Percentiles rank a stretch among this genome's conserved stretches.
Conservation (phyloP, 306 rosid genomes). For the Astragalus glycyphyllos region DNA sequence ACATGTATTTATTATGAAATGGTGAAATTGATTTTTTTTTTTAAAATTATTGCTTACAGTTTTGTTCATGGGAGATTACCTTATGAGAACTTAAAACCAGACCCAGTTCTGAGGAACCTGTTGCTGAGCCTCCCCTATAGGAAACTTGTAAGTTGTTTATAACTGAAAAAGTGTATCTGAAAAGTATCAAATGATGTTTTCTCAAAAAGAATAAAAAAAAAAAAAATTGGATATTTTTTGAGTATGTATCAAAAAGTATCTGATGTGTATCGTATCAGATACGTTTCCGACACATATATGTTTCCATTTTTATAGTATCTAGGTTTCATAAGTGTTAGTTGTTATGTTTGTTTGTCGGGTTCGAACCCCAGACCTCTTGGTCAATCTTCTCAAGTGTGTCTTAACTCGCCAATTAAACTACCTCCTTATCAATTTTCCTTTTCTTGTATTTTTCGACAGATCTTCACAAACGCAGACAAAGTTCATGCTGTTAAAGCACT, state of each 20-base stretch:
- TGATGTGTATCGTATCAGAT: too few relatives aligned
- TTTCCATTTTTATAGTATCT: too few relatives aligned
- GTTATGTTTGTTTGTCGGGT: too few relatives aligned
- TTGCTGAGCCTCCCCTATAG: constrained; percentile 76
- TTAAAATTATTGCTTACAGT: constrained; percentile 43
- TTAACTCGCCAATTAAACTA: too few relatives aligned
- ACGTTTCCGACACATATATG: too few relatives aligned
- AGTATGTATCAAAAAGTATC: too few relatives aligned
- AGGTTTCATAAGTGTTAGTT: too few relatives aligned
- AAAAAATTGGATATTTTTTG: too few relatives aligned
- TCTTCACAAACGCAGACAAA: constrained; percentile 93
- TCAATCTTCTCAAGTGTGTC: too few relatives aligned
- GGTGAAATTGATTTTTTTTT: constrained; percentile 1
- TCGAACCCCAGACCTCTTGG: too few relatives aligned
- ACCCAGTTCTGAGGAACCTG: constrained; percentile 77
- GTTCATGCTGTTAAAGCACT: constrained; percentile 79
- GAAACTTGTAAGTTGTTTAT: constrained; percentile 73
- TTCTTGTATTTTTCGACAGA: constrained; percentile 50
- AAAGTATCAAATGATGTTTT: too few relatives aligned
- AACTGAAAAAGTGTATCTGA: background rate
- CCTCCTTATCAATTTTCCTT: background rate
- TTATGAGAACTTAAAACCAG: constrained; percentile 85
- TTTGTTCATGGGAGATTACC: constrained; percentile 98
- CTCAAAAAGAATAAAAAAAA: too few relatives aligned
- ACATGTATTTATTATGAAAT: constrained; percentile 30